Conservation (phyloP, 2,329 filamentous ascomycete genomes). For the Cryphonectria radicalis region DNA sequence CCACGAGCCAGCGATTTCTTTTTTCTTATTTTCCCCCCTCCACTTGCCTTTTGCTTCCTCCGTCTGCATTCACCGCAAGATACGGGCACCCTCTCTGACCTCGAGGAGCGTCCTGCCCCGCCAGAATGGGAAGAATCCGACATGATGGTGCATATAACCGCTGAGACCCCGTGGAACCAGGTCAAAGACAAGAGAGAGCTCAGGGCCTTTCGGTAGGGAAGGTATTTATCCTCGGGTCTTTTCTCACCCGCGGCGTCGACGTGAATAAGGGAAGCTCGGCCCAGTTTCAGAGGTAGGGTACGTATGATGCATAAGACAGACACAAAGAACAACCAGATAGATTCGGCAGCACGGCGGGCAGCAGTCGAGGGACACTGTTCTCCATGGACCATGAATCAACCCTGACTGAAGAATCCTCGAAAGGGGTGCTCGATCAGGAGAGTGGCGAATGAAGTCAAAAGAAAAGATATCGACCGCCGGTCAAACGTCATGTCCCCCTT, state of each 20-base stretch:
- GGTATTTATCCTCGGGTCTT: neutral
- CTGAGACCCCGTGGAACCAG: conserved; percentile 5
- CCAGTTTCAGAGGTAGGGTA: neutral
- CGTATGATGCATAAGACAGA: conserved; percentile 1
- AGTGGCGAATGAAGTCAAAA: neutral
- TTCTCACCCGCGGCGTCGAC: neutral
- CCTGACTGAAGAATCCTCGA: neutral
- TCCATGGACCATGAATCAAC: neutral
- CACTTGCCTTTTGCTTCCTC: conserved; percentile 55
- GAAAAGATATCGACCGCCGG: conserved; percentile 8
- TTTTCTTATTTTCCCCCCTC: too few species aligned
- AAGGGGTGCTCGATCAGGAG: neutral
- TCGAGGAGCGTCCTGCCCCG: conserved; percentile 34
- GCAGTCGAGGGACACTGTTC: conserved; percentile 6
- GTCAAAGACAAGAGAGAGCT: neutral
- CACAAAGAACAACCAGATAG: neutral
- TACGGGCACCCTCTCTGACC: conserved; percentile 43
- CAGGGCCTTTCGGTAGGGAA: neutral
- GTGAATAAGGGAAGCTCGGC: neutral
- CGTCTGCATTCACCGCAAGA: conserved; percentile 57
- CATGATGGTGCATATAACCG: conserved; percentile 30
- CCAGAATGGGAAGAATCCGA: conserved; percentile 41
- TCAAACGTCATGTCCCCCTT: neutral
- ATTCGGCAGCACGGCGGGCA: neutral
- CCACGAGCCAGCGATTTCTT: neutral